Evolutionary conservation across 768 basidiomycete species (phyloP), one percentile per base, ranked within the genome.

Genomic region (Russula vinacea): DNA sequence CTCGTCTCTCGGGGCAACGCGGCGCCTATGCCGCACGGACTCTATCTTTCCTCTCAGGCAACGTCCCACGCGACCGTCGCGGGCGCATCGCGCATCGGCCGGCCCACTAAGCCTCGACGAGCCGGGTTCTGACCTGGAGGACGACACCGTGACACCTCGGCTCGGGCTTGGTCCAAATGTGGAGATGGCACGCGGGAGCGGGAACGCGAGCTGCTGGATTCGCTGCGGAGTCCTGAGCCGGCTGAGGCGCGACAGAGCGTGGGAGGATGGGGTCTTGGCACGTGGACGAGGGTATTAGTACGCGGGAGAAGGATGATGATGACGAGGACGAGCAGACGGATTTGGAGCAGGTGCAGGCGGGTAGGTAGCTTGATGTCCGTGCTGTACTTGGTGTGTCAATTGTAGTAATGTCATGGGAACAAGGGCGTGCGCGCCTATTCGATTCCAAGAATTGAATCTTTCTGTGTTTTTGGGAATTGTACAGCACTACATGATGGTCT

Each of bases 251-350:
- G 81, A 44, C 80, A 79, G 17, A 85, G 83, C 65, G 77, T 81
- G n/a, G 86, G 87, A 14, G 89, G 89, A 16, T 91, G 89, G 89
- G 89, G 88, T 3, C 76, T 90, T 2, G 89, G 87, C 8, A 81
- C 59, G 16, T 63, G 67, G 71, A 83, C 64, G 82, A 83, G 59
- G 84, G 83, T 56, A 71, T 69, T 24, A 73, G 68, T 29, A 49
- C 33, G 17, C 82, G 77, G 69, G 74, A 76, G 24, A 76, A 74
- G 24, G 83, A 83, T 22, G 85, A 82, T 3, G 86, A 87, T 6
- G 87, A 88, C 40, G 85, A 88, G 8, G 86, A 87, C 26, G 85
- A 84, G 56, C 71, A 77, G 11, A 72, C 84, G 69, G 84, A 88
- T 64, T 88, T 84, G 85, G 88, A 88, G 68, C 82, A 88, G 71